A percentile compares a stretch with the other conserved stretches of the same genome.
Evolutionary conservation across 306 rosid species (phyloP).

Genomic region (Aeschynomene evenia): DNA sequence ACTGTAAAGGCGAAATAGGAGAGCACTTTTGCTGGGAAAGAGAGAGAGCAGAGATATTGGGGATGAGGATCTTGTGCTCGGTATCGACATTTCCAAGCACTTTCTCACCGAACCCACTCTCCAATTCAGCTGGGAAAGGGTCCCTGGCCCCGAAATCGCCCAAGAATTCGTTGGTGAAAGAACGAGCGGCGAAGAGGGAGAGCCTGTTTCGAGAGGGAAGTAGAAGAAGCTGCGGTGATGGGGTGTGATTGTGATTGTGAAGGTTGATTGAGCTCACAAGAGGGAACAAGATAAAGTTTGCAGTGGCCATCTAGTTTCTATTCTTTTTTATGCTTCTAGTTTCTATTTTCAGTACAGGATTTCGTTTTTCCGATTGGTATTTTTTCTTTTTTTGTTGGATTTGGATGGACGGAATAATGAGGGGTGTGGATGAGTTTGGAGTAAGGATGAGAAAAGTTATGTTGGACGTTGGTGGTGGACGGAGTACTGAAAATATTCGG

Average conservation of each 20-base stretch:
- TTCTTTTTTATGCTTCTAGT: too few species aligned
- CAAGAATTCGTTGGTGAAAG: constrained; percentile 32
- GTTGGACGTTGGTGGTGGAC: too few species aligned
- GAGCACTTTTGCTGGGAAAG: constrained; percentile 58
- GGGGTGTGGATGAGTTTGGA: too few species aligned
- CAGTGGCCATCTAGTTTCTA: constrained; percentile 34
- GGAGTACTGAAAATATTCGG: too few species aligned
- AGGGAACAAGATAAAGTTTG: constrained; percentile 12
- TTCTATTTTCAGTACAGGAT: too few species aligned
- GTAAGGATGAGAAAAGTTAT: too few species aligned
- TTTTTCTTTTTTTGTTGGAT: too few species aligned
- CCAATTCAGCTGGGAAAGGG: constrained; percentile 88
- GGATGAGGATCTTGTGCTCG: constrained; percentile 88
- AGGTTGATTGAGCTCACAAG: not conserved
- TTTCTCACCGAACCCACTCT: constrained; percentile 70
- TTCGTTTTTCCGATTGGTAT: too few species aligned
- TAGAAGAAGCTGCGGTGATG: not conserved
- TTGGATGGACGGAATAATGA: too few species aligned
- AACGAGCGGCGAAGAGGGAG: not conserved
- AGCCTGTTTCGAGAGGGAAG: not conserved
- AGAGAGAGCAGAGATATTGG: constrained; percentile 62
- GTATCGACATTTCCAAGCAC: constrained; percentile 57
- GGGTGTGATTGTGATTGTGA: not conserved
- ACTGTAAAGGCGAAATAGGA: constrained; percentile 55
- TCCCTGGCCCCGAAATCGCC: constrained; percentile 91